Conservation (phyloP, 2,329 filamentous ascomycete genomes). For the Phoma sp. region DNA sequence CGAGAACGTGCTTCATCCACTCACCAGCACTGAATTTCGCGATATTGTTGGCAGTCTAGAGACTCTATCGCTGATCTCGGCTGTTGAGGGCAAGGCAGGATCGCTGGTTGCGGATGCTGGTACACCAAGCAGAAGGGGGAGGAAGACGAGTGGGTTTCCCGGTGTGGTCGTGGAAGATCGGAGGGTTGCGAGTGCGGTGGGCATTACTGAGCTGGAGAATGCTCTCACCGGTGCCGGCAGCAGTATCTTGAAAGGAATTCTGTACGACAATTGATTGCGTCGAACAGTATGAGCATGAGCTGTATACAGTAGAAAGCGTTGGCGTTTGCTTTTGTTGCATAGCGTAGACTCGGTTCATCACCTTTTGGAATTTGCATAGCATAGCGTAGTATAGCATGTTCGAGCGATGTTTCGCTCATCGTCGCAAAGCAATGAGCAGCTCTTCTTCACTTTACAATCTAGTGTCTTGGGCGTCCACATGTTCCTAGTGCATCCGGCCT, state of each 20-base stretch:
- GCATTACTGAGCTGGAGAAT: slow-evolving; percentile 77
- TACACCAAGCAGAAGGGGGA: slow-evolving; percentile 74
- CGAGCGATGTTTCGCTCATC: not conserved
- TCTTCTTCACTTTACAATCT: not conserved
- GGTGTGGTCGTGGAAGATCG: slow-evolving; percentile 71
- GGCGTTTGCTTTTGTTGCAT: slow-evolving; percentile 4
- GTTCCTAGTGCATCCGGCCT: not conserved
- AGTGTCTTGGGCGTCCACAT: not conserved
- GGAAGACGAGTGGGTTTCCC: slow-evolving; percentile 52
- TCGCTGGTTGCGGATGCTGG: slow-evolving; percentile 66
- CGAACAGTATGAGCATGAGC: too few relatives aligned
- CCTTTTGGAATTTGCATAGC: slow-evolving; percentile 9
- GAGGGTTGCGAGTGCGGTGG: slow-evolving; percentile 77
- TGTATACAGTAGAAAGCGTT: not conserved
- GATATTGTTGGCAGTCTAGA: slow-evolving; percentile 91
- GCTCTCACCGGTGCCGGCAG: slow-evolving; percentile 66
- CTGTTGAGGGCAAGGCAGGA: slow-evolving; percentile 73
- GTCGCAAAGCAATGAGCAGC: not conserved
- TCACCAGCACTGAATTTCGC: slow-evolving; percentile 90
- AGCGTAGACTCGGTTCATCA: slow-evolving; percentile 1
- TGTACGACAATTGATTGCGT: slow-evolving; percentile 14
- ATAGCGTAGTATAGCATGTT: slow-evolving; percentile 15
- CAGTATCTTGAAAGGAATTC: slow-evolving; percentile 43
- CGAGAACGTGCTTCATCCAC: slow-evolving; percentile 86
- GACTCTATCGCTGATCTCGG: slow-evolving; percentile 78